Conservation (phyloP, 106 monocot genomes). For the Iris macrosiphon region DNA sequence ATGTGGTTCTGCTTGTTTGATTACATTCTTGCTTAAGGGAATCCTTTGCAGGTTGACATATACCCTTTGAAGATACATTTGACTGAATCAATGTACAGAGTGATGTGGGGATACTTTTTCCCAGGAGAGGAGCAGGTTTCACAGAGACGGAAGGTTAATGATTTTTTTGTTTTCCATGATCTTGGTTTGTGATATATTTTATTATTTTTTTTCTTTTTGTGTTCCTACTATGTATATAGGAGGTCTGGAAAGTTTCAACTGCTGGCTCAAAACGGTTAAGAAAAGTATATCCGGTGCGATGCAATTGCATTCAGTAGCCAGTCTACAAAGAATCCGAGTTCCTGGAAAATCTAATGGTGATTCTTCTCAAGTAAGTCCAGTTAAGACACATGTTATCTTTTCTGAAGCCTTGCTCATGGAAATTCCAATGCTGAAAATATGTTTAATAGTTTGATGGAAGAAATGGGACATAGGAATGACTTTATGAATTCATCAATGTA, state of each 20-base stretch:
- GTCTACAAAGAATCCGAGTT: conserved; percentile 39
- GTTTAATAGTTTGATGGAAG: too few species aligned
- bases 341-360: conserved; percentile 41
- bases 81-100: conserved; percentile 83
- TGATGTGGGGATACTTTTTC: conserved; percentile 97
- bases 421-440: too few species aligned
- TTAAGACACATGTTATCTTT: not conserved
- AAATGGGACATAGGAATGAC: too few species aligned
- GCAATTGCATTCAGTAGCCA: conserved; percentile 30
- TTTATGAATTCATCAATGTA: too few species aligned
- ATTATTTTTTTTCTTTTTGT: not conserved
- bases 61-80: conserved; percentile 85
- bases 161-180: not conserved
- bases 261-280: conserved; percentile 52
- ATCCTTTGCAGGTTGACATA: conserved; percentile 66
- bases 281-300: conserved; percentile 49
- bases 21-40: too few species aligned
- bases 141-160: conserved; percentile 69
- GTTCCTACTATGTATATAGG: conserved; percentile 21
- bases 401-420: not conserved
- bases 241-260: conserved; percentile 93
- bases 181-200: not conserved
- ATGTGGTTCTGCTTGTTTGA: too few species aligned
- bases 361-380: conserved; percentile 56
- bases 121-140: conserved; percentile 93